Conservation (phyloP, 2,329 filamentous ascomycete genomes). For the Phialocephala sp. region DNA sequence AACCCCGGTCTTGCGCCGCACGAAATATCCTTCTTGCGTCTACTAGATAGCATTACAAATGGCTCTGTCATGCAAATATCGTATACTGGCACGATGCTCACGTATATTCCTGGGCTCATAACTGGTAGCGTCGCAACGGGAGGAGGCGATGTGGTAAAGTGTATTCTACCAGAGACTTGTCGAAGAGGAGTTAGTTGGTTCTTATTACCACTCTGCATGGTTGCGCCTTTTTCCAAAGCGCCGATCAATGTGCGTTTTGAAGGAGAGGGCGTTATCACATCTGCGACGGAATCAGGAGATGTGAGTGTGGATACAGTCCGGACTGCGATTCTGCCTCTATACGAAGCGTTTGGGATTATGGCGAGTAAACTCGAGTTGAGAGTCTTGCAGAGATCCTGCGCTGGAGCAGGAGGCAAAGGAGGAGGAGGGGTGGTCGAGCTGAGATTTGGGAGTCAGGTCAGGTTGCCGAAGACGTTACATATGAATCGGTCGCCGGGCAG, state of each 20-base stretch:
- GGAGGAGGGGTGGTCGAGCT: slow-evolving; percentile 94
- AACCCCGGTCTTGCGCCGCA: slow-evolving; percentile 88
- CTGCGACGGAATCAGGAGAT: slow-evolving; percentile 81
- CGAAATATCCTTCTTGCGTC: slow-evolving; percentile 93
- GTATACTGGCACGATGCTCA: slow-evolving; percentile 91
- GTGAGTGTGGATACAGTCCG: slow-evolving; percentile 92
- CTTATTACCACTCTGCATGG: slow-evolving; percentile 83
- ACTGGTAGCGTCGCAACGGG: slow-evolving; percentile 82
- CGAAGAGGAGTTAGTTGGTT: slow-evolving; percentile 89
- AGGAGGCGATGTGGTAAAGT: slow-evolving; percentile 73
- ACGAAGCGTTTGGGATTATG: slow-evolving; percentile 85
- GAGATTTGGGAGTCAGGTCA: slow-evolving; percentile 89
- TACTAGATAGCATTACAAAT: slow-evolving; percentile 94
- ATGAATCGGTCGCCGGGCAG: slow-evolving; percentile 79
- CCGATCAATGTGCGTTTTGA: slow-evolving; percentile 90
- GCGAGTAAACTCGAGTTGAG: slow-evolving; percentile 82
- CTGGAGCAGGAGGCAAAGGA: slow-evolving; percentile 74
- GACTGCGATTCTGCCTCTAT: slow-evolving; percentile 89
- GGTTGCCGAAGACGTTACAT: slow-evolving; percentile 92
- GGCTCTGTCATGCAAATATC: slow-evolving; percentile 94
- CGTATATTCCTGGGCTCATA: slow-evolving; percentile 91
- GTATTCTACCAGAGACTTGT: slow-evolving; percentile 79
- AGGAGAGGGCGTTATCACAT: slow-evolving; percentile 91
- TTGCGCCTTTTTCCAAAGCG: slow-evolving; percentile 92
- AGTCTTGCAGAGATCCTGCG: slow-evolving; percentile 79